Evolutionary conservation across 83 land plant genomes (phyloP).

Genomic region (Isoetes engelmannii): DNA sequence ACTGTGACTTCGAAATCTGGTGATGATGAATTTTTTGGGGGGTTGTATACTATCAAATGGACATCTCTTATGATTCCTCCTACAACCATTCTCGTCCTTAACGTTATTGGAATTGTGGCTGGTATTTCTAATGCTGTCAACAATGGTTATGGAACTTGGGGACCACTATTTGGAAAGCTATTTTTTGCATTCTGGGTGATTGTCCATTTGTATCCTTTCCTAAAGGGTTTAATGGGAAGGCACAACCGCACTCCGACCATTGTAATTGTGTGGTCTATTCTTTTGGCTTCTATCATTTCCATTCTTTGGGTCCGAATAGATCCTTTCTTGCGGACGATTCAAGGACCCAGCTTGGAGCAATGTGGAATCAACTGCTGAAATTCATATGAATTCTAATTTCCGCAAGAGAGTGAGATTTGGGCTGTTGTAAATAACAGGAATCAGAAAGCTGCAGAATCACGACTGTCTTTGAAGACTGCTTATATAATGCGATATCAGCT

Average conservation of each 20-base stretch:
- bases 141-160: slow-evolving; percentile 5
- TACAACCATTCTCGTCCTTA: slow-evolving; percentile 60
- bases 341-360: slow-evolving; percentile 19
- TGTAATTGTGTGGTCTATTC: slow-evolving; percentile 64
- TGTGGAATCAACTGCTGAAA: slow-evolving; percentile 61
- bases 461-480: no score
- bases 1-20: slow-evolving; percentile 68
- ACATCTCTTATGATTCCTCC: slow-evolving; percentile 75
- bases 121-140: slow-evolving; percentile 66
- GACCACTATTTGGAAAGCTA: slow-evolving; percentile 7
- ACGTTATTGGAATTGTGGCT: slow-evolving; percentile 69
- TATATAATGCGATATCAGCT: no score
- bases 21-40: slow-evolving; percentile 49
- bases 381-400: no score
- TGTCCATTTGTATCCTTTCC: slow-evolving; percentile 50
- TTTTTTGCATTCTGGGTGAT: slow-evolving; percentile 12
- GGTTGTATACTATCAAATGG: slow-evolving; percentile 75
- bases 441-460: no score
- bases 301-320: slow-evolving; percentile 68
- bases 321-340: slow-evolving; percentile 45
- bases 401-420: no score
- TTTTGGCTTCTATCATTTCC: slow-evolving; percentile 68
- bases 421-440: no score
- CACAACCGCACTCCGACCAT: slow-evolving; percentile 79
- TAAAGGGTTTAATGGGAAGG: slow-evolving; percentile 70